These are phyloP conservation scores for Tricholoma matsutake DNA, from an alignment of 768 basidiomycete genomes.

Conservation along the genomic window DNA sequence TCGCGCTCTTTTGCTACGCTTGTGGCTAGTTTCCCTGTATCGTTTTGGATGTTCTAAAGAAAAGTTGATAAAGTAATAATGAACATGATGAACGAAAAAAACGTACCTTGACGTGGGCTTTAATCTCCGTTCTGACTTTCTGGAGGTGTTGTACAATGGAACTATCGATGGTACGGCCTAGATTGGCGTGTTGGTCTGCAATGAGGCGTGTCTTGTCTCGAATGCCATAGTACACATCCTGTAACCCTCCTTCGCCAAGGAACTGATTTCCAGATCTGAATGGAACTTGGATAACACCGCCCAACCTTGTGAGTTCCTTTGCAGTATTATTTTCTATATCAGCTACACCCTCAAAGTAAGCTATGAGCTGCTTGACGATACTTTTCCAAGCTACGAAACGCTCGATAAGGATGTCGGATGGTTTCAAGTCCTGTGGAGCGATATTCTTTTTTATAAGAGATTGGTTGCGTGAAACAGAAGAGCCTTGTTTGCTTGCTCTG, in stretches of 20 bases:
- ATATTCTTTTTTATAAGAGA: conserved; percentile 95
- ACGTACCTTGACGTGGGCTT: conserved; percentile 91
- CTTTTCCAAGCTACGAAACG: conserved; percentile 93
- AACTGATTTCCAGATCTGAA: conserved; percentile 97
- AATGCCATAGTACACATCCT: conserved; percentile 92
- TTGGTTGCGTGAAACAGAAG: conserved; percentile 75
- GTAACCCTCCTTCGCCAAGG: conserved; percentile 94
- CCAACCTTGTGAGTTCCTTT: conserved; percentile 88
- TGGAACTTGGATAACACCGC: conserved; percentile 95
- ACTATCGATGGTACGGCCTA: conserved; percentile 93
- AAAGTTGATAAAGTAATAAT: background rate
- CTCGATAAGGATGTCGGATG: conserved; percentile 95
- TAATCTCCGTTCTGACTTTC: conserved; percentile 92
- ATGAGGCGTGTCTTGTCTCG: conserved; percentile 91
- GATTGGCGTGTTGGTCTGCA: conserved; percentile 94
- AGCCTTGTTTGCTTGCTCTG: conserved; percentile 58
- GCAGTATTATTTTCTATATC: conserved; percentile 97
- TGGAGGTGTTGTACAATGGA: conserved; percentile 98
- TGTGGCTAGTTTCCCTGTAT: conserved; percentile 89
- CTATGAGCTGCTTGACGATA: conserved; percentile 93
- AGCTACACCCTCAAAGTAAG: conserved; percentile 77
- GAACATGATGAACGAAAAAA: background rate
- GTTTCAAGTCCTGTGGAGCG: conserved; percentile 83
- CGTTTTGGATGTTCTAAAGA: conserved; percentile 86
- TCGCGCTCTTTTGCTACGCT: conserved; percentile 93